Conservation (phyloP, 2,329 filamentous ascomycete species). For the Botrytis fabae region DNA sequence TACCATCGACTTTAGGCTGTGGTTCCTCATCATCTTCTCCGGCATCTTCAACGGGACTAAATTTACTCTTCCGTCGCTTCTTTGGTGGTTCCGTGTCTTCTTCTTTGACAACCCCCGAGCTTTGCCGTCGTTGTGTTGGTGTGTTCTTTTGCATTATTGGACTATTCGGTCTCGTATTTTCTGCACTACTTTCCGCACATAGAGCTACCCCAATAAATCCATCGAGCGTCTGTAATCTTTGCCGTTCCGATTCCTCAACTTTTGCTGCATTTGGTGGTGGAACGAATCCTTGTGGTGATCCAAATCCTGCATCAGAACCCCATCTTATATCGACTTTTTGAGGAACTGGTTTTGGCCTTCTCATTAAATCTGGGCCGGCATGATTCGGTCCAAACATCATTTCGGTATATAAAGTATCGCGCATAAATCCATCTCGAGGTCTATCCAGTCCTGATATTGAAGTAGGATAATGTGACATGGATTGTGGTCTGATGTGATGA, state of each 20-base stretch:
- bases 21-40: conserved; percentile 46
- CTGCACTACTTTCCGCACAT: conserved; percentile 51
- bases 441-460: conserved; percentile 25
- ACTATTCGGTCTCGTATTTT: conserved; percentile 53
- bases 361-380: conserved; percentile 3
- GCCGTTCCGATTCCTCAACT: conserved; percentile 55
- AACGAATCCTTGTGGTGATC: conserved; percentile 56
- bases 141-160: conserved; percentile 23
- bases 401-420: conserved; percentile 33
- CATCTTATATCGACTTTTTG: conserved; percentile 54
- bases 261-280: conserved; percentile 58
- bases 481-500: conserved; percentile 33
- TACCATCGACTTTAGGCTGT: conserved; percentile 38
- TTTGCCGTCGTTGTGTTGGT: neutral
- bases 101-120: conserved; percentile 30
- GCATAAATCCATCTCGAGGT: conserved; percentile 28
- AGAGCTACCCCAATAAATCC: conserved; percentile 47
- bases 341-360: conserved; percentile 27
- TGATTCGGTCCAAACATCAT: conserved; percentile 35
- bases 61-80: conserved; percentile 58
- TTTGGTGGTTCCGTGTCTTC: conserved; percentile 46
- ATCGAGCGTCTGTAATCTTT: conserved; percentile 56
- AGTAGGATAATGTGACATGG: conserved; percentile 32
- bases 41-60: conserved; percentile 43
- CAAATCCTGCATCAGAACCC: conserved; percentile 69